Conservation (phyloP, 1,139 yeast species). For the Zhuliangozyma parablackwelliae region DNA sequence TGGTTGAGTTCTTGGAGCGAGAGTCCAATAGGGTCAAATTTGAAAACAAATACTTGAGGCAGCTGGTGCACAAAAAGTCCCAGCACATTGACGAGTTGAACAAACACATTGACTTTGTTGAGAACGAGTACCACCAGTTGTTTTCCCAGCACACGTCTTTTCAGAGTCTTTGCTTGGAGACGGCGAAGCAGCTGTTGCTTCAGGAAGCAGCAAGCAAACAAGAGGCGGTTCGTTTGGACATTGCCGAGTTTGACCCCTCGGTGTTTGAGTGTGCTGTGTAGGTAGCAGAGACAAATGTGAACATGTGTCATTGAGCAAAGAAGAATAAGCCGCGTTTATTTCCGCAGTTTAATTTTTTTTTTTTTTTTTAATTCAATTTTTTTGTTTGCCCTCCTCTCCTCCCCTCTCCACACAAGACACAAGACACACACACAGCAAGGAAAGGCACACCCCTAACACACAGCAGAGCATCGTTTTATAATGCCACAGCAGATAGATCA, state of each 20-base stretch:
- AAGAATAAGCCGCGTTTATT: no score
- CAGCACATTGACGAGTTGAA: slow-evolving; percentile 23
- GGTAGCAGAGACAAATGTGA: no score
- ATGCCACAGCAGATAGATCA: slow-evolving; percentile 7
- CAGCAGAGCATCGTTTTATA: not conserved
- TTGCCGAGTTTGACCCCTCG: slow-evolving; percentile 8
- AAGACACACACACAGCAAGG: no score
- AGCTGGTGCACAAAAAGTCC: slow-evolving; percentile 15
- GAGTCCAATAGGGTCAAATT: slow-evolving; percentile 27
- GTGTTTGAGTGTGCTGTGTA: not conserved
- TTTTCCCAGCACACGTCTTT: slow-evolving; percentile 2
- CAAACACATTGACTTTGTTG: slow-evolving; percentile 27
- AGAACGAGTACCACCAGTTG: slow-evolving; percentile 16
- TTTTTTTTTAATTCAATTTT: no score
- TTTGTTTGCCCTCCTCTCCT: no score
- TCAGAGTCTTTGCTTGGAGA: slow-evolving; percentile 1
- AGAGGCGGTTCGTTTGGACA: slow-evolving; percentile 3
- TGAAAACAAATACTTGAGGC: slow-evolving; percentile 30
- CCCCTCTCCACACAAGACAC: no score
- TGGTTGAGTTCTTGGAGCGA: slow-evolving; percentile 29
- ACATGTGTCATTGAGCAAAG: no score
- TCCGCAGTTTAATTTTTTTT: no score
- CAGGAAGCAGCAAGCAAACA: slow-evolving; percentile 1
- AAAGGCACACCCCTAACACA: no score
- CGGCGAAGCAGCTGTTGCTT: slow-evolving; percentile 4